Percentiles rank a stretch among this genome's conserved stretches.
Evolutionary conservation across 805 yeast genomes (phyloP).

Genomic region (Saccharomycopsis fermentans): DNA sequence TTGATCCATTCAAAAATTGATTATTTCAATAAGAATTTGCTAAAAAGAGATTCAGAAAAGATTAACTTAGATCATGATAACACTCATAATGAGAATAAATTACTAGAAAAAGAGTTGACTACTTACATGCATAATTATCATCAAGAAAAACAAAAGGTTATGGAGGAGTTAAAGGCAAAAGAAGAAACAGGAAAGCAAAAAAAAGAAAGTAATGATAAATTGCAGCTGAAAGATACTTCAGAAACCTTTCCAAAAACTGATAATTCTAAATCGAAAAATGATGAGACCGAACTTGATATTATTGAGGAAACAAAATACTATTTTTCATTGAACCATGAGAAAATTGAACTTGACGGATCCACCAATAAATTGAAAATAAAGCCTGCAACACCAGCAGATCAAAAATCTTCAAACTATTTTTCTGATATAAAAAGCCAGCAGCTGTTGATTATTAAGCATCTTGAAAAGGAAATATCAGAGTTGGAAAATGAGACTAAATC

Average conservation of each 20-base stretch:
- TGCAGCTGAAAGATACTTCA: background rate
- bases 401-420: background rate
- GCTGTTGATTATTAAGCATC: conserved; percentile 27
- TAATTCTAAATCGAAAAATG: background rate
- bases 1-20: background rate
- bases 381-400: background rate
- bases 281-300: background rate
- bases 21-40: conserved; percentile 11
- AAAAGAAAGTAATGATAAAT: background rate
- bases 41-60: background rate
- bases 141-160: background rate
- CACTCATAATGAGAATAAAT: background rate
- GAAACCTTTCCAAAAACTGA: background rate
- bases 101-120: background rate
- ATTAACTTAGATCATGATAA: conserved; percentile 8
- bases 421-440: background rate
- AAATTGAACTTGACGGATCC: background rate
- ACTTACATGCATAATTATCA: background rate
- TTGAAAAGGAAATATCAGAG: conserved; percentile 36
- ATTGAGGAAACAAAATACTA: background rate
- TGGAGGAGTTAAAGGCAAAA: background rate
- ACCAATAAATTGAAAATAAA: background rate
- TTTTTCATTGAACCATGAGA: background rate
- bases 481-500: conserved; percentile 32
- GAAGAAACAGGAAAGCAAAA: background rate